phyloP scores from a whole-genome alignment of 1,139 yeast genomes.

The Eremothecium cymbalariae region DNA sequence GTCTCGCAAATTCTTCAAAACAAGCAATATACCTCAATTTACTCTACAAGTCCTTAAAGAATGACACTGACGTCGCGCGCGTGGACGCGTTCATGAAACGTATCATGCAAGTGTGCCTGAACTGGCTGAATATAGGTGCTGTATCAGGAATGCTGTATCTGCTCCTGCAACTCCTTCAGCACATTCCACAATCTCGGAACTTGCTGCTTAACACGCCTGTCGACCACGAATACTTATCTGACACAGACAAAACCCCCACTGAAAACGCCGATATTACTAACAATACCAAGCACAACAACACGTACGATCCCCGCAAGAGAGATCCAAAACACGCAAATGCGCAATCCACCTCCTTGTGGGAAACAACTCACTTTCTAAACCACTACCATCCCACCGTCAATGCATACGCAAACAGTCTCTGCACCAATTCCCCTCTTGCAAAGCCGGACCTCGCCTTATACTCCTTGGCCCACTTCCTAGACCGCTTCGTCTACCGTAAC shows the following conservation, averaged over 20 bases:
- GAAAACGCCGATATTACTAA: conserved; percentile 15
- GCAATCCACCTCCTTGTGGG: conserved; percentile 78
- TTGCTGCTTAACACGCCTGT: conserved; percentile 39
- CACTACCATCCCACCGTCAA: conserved; percentile 93
- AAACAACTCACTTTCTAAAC: conserved; percentile 56
- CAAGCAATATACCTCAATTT: conserved; percentile 84
- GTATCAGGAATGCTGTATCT: conserved; percentile 83
- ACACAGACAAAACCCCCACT: conserved; percentile 23
- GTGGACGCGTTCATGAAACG: conserved; percentile 88
- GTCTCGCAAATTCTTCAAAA: conserved; percentile 76
- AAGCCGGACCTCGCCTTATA: conserved; percentile 89
- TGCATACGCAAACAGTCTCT: conserved; percentile 63
- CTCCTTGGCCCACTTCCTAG: conserved; percentile 83
- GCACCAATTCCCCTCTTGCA: conserved; percentile 40
- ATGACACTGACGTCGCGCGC: conserved; percentile 56
- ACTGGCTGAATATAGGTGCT: conserved; percentile 85
- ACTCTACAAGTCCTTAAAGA: conserved; percentile 72
- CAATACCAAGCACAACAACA: conserved; percentile 16
- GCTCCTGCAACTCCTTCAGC: conserved; percentile 55
- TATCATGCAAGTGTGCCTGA: conserved; percentile 72
- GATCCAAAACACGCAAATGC: conserved; percentile 89
- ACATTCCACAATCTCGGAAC: conserved; percentile 44
- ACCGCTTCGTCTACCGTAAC: conserved; percentile 89
- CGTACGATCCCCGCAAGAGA: conserved; percentile 82
- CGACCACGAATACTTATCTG: conserved; percentile 32